A percentile compares a stretch with the other conserved stretches of the same genome.
Evolutionary conservation across 306 rosid species (phyloP).

Genomic region (Acacia melanoxylon): DNA sequence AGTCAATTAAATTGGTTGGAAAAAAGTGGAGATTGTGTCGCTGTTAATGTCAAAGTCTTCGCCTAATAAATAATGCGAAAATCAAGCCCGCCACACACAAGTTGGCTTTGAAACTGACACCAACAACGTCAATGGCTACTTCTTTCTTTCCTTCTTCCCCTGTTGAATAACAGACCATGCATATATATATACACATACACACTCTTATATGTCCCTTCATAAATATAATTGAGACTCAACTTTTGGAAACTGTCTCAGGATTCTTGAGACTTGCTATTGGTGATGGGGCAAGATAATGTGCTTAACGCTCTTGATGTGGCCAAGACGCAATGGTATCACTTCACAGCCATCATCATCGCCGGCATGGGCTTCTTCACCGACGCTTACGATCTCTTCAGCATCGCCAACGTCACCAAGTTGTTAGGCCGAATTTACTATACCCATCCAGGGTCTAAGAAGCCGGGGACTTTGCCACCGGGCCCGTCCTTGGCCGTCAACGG

Average conservation of each 20-base stretch:
- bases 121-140: not conserved
- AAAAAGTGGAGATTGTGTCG: not conserved
- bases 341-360: constrained; percentile 41
- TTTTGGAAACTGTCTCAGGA: not conserved
- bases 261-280: not conserved
- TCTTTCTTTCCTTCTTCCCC: not conserved
- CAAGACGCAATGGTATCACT: constrained; percentile 45
- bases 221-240: not conserved
- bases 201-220: not conserved
- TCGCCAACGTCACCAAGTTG: constrained; percentile 53
- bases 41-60: not conserved
- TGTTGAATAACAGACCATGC: not conserved
- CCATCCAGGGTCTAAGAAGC: constrained; percentile 12
- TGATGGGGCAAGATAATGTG: not conserved
- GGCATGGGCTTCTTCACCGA: constrained; percentile 57
- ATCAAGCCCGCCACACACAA: not conserved
- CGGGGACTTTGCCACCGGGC: constrained; percentile 46
- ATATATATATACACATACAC: no score
- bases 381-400: constrained; percentile 49
- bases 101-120: not conserved
- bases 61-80: no score
- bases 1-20: not conserved
- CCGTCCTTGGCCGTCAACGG: constrained; percentile 49
- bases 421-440: constrained; percentile 50
- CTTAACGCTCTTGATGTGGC: constrained; percentile 35